Evolutionary conservation across 2,329 filamentous ascomycete species (phyloP), one percentile per base, ranked within the genome.

Genomic region (Tolypocladium tropicale): DNA sequence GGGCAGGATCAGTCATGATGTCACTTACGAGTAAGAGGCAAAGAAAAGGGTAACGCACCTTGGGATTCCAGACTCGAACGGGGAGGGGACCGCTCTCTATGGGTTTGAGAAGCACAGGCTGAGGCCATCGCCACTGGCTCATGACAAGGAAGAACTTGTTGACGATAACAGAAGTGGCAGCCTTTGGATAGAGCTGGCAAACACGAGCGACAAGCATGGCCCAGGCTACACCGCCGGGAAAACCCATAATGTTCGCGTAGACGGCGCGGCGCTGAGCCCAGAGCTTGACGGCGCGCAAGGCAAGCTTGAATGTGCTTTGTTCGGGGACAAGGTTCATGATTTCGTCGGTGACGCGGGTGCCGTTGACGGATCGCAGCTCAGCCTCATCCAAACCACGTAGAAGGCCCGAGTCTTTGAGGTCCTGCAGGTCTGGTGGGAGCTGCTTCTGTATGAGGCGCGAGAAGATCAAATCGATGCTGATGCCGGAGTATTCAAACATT

Each of bases 191-290:
- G 18, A 99, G 81, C 71, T 99, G 94, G 71, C 94, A 97, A 46
- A 97, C 89, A 60, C 94, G 83, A 53, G 94, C 94, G 32, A 97
- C 92, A 66, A 99, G 81, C 88, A 99, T 96, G 14, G 93, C 94
- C 90, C 93, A 99, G 6, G 94, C 94, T 43, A 99, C 92, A 73
- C 94, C 94, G 64, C 94, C 94, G 2, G 94, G 94, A 63, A 94
- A 99, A 30, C 94, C 94, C 72, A 96, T 91, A 60, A 97, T 92
- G 66, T 96, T 96, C 61, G 90, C 90, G 68, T 97, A 97, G 52
- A 97, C 90, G 28, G 89, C 94, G 59, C 93, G 88, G 53, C 86
- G 84, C 67, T 95, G 90, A 11, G 94, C 92, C 94, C 94, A 99
- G 9, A 99, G 79, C 73, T 99, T 99, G 75, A 99, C 89, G 16